phyloP scores from a whole-genome alignment of 2,329 filamentous ascomycete genomes.

The Pseudogymnoascus sp. region DNA sequence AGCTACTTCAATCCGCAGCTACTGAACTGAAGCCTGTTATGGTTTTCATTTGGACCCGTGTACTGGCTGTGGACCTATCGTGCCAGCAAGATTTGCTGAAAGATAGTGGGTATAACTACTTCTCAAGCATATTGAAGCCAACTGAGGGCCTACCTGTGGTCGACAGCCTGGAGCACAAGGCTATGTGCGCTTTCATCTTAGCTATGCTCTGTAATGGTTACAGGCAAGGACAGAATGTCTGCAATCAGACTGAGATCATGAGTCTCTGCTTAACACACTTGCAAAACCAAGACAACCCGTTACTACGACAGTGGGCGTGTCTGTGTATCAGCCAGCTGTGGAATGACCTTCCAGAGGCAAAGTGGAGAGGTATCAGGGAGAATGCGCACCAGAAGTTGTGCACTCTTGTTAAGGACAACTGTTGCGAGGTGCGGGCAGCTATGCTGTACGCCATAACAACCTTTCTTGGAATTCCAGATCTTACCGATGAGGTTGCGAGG shows the following conservation, averaged over 20 bases:
- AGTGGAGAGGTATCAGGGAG: conserved; percentile 90
- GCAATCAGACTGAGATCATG: conserved; percentile 84
- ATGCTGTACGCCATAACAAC: conserved; percentile 91
- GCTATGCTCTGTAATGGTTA: conserved; percentile 96
- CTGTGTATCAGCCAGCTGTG: conserved; percentile 93
- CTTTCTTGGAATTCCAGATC: conserved; percentile 85
- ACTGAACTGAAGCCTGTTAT: conserved; percentile 94
- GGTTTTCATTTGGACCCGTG: conserved; percentile 98
- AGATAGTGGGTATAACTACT: conserved; percentile 95
- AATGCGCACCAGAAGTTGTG: conserved; percentile 76
- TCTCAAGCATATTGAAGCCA: conserved; percentile 84
- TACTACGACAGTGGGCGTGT: conserved; percentile 91
- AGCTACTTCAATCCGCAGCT: conserved; percentile 89
- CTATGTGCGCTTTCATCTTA: conserved; percentile 97
- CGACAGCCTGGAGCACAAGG: conserved; percentile 88
- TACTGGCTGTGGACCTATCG: conserved; percentile 87
- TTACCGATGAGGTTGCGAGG: conserved; percentile 82
- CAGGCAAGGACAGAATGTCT: conserved; percentile 83
- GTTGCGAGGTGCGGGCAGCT: conserved; percentile 85
- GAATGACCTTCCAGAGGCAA: conserved; percentile 83
- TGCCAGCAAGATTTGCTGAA: conserved; percentile 93
- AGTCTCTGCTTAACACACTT: conserved; percentile 78
- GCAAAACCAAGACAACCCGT: conserved; percentile 74
- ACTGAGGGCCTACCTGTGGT: conserved; percentile 74
- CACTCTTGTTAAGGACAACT: conserved; percentile 72